These are phyloP conservation scores for Dendrobium officinale DNA, from an alignment of 106 monocot genomes.

Conservation along the genomic window DNA sequence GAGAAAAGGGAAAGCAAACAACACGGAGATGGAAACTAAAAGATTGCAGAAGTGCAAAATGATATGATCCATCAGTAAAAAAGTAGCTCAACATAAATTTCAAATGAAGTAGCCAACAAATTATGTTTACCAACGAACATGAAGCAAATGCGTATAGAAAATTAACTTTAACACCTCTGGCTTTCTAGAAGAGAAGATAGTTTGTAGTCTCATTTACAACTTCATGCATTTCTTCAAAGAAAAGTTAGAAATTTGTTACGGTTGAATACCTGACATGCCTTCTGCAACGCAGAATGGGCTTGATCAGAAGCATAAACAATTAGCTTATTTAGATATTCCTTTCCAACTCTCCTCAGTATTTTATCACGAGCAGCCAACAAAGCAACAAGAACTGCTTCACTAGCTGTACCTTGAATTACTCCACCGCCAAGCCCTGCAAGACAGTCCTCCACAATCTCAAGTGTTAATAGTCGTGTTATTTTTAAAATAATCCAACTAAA, in stretches of 20 bases:
- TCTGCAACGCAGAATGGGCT: conserved; percentile 71
- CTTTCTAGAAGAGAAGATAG: not conserved
- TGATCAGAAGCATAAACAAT: conserved; percentile 95
- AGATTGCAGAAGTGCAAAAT: not conserved
- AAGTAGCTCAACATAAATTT: not conserved
- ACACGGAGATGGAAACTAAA: not conserved
- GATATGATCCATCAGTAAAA: not conserved
- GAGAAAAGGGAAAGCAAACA: no score
- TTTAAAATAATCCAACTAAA: not conserved
- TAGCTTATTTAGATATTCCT: conserved; percentile 46
- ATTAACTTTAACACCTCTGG: not conserved
- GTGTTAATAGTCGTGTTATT: not conserved
- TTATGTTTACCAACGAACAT: not conserved
- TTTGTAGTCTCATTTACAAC: not conserved
- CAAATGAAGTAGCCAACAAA: not conserved
- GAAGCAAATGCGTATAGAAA: not conserved
- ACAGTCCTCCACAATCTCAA: conserved; percentile 4
- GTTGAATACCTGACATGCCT: conserved; percentile 75
- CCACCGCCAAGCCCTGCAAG: conserved; percentile 62
- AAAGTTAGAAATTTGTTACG: not conserved
- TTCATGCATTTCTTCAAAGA: not conserved
- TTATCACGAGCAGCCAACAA: conserved; percentile 77
- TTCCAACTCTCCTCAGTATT: conserved; percentile 44
- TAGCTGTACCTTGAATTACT: conserved; percentile 79
- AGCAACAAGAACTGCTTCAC: conserved; percentile 77